phyloP scores from a whole-genome alignment of 164 flowering plant genomes.

The Vitis amurensis region DNA sequence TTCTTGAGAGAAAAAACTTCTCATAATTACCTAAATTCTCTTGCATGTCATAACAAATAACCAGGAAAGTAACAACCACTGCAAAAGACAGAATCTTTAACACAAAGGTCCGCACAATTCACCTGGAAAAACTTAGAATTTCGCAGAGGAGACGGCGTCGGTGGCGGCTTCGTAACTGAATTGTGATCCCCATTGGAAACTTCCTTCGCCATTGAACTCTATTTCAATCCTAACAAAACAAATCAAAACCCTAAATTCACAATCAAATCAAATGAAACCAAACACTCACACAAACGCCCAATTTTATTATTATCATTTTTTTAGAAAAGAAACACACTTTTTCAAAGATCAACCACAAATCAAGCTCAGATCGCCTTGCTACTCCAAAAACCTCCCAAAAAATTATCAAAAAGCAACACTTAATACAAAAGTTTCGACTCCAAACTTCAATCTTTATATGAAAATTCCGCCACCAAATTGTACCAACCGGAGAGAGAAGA shows the following conservation, averaged over 20 bases:
- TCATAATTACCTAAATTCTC: too few species aligned
- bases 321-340: too few species aligned
- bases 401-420: not conserved
- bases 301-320: too few species aligned
- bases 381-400: not conserved
- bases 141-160: slow-evolving; percentile 76
- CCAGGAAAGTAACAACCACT: not conserved
- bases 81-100: not conserved
- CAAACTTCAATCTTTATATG: not conserved
- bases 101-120: not conserved
- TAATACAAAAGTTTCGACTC: too few species aligned
- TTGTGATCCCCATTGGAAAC: slow-evolving; percentile 42
- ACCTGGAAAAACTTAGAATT: slow-evolving; percentile 84
- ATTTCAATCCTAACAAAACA: not conserved
- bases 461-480: slow-evolving; percentile 15
- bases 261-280: not conserved
- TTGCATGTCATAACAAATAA: not conserved
- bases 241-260: slow-evolving; percentile 1
- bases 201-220: slow-evolving; percentile 35
- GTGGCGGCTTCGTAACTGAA: slow-evolving; percentile 53
- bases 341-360: not conserved
- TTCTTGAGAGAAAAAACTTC: too few species aligned
- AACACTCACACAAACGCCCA: not conserved
- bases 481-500: slow-evolving; percentile 19
- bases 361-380: slow-evolving; percentile 10